Base-by-base conservation (phyloP, 768 basidiomycete genomes). In the Amanita muscaria region DNA sequence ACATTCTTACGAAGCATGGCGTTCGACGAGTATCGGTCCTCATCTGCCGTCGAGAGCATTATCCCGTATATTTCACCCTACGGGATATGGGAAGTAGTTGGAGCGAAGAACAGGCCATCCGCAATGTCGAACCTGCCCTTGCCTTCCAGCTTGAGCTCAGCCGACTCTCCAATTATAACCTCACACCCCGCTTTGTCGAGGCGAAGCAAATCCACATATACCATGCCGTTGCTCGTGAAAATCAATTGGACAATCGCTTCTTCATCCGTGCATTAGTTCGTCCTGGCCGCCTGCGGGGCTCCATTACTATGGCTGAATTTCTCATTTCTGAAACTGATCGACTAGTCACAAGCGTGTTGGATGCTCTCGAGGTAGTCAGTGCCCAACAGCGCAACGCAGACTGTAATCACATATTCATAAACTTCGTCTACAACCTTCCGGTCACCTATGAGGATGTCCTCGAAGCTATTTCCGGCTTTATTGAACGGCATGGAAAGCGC, bases 371-470 rank as follows among this genome's bases (percentile, higher is more conserved):
- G 62, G 85, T 98, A 44, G 90, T 94, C 58, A 83, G 78, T 53
- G 88, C 88, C 6, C 77, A 90, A 56, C 74, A 93, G 56, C 80
- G 93, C 49, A 89, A 85, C 53, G 88, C 94, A 3, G 94, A 98
- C 59, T 92, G 90, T 69, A 98, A 98, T 64, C 93, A 97, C 62
- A 96, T 98, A 61, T 93, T 91, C 70, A 83, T 98, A 80, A 97
- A 98, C 71, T 99, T 98, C 62, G 82, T 98, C 56, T 98, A 98
- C 76, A 90, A 88, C 60, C 83, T 99, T 35, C 79, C 83, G 22
- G 92, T 99, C 49, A 83, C 83, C 25, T 98, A 97, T 56, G 93
- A 97, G 50, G 94, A 98, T 55, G 93, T 98, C 6, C 79, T 97
- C 44, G 87, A 89, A 37, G 96, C 96, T 11, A 88, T 98, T 47